A percentile compares a stretch with the other conserved stretches of the same genome.
phyloP scores from a whole-genome alignment of 148 eudicot species.

The Polygonum aviculare region DNA sequence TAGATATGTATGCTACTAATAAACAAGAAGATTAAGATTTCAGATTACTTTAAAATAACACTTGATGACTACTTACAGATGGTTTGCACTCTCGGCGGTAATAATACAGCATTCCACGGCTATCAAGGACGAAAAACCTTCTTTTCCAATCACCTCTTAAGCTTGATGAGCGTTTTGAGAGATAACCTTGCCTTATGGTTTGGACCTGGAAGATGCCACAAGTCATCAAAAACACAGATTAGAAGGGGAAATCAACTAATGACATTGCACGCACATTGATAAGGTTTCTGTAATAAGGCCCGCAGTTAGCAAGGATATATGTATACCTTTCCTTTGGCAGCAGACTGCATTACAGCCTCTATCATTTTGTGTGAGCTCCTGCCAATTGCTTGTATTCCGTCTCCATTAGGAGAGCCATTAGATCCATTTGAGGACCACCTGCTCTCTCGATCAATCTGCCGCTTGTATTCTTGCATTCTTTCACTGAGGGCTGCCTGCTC shows the following conservation, averaged over 20 bases:
- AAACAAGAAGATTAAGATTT: background rate
- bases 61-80: constrained; percentile 50
- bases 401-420: constrained; percentile 87
- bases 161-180: constrained; percentile 89
- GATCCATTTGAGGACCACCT: constrained; percentile 81
- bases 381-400: constrained; percentile 90
- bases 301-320: background rate
- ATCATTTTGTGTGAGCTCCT: constrained; percentile 97
- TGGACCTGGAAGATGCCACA: constrained; percentile 52
- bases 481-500: constrained; percentile 94
- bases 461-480: constrained; percentile 92
- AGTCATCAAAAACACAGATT: background rate
- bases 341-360: constrained; percentile 97
- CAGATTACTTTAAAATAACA: background rate
- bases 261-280: constrained; percentile 6
- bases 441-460: constrained; percentile 92
- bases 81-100: constrained; percentile 84
- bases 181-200: constrained; percentile 96
- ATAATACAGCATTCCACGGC: constrained; percentile 90
- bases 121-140: constrained; percentile 95
- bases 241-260: background rate
- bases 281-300: background rate
- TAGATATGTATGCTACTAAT: background rate
- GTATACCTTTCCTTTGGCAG: constrained; percentile 81
- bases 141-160: constrained; percentile 97